Base-by-base conservation (phyloP, 257 asterid genomes). In the Leonotis leonurus region DNA sequence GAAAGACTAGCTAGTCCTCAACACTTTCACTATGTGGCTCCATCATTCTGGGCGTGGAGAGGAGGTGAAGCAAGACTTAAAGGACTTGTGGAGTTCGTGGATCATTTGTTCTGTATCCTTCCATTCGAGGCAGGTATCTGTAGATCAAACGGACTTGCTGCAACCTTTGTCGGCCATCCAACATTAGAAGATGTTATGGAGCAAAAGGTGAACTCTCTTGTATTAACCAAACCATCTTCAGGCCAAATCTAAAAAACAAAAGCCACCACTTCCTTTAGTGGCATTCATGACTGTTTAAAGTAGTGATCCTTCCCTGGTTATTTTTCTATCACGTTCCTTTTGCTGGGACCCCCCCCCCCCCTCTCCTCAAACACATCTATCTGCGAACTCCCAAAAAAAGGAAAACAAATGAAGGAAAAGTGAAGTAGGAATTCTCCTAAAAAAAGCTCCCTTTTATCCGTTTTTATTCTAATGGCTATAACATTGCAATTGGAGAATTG, bases 11-110 rank as follows among this genome's bases (percentile, higher is more conserved):
- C 61, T 67, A 51, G 77, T 68, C 91, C 97, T 30, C 81, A 35
- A 37, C 96, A 85, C 74, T 93, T 89, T 75, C 97, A 93, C 76
- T 93, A 89, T 49, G 96, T 93, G 18, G 89, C 99, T 26, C 97
- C 99, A 4, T 93, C 99, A 52, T 93, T 89, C 78, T 93, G 99
- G 99, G 96, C 97, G 39, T 93, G 99, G 99, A 87, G 69, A 81
- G 99, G 97, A 40, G 97, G 99, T 52, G 96, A 89, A 73, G 77
- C 77, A 33, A 89, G 97, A 74, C 93, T 93, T 20, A 78, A 71
- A 60, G 85, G 89, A 56, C 86, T 92, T 52, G 66, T 79, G 20
- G 77, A 67, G 37, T 86, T 92, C 70, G 84, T 92, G 65, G 97
- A 93, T 78, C 97, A 93, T 74, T 41, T 89, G 13, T 80, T 93